These are phyloP conservation scores for Fusarium floridanum DNA, from an alignment of 2,329 filamentous ascomycete species.

Conservation along the genomic window DNA sequence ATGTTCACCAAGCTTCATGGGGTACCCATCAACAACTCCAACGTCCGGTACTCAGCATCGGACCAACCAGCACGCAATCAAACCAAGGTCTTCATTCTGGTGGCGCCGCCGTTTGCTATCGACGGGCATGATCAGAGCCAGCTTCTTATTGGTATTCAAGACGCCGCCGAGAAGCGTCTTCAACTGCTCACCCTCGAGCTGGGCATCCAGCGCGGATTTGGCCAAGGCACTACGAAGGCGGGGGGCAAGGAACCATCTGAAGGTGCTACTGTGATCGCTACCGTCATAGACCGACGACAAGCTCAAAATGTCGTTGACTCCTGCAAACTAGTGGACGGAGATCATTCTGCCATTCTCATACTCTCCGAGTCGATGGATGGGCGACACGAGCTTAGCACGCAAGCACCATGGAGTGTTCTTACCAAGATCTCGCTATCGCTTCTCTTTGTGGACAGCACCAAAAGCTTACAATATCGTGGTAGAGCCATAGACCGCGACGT, in stretches of 20 bases:
- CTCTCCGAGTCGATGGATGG: constrained; percentile 75
- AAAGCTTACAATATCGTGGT: constrained; percentile 69
- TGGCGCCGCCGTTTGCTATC: constrained; percentile 67
- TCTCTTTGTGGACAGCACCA: constrained; percentile 70
- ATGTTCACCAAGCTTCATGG: constrained; percentile 78
- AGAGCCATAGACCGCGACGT: constrained; percentile 66
- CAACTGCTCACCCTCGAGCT: constrained; percentile 75
- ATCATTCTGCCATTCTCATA: constrained; percentile 76
- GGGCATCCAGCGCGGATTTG: constrained; percentile 56
- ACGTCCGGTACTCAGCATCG: constrained; percentile 71
- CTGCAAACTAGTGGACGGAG: constrained; percentile 76
- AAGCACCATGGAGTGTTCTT: constrained; percentile 80
- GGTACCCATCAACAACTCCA: constrained; percentile 72
- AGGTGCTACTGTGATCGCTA: constrained; percentile 45
- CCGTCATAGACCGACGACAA: constrained; percentile 64
- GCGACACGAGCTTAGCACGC: constrained; percentile 75
- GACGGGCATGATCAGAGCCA: constrained; percentile 67
- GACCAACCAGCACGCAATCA: constrained; percentile 65
- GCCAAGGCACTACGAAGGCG: constrained; percentile 41
- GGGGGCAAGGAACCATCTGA: constrained; percentile 38
- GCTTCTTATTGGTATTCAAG: constrained; percentile 77
- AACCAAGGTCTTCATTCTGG: constrained; percentile 76
- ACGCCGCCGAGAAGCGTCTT: constrained; percentile 75
- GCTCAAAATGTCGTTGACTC: constrained; percentile 79
- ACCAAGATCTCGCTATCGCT: constrained; percentile 75